These are phyloP conservation scores for Metschnikowia lachancei DNA, from an alignment of 805 yeast genomes.

Conservation along the genomic window DNA sequence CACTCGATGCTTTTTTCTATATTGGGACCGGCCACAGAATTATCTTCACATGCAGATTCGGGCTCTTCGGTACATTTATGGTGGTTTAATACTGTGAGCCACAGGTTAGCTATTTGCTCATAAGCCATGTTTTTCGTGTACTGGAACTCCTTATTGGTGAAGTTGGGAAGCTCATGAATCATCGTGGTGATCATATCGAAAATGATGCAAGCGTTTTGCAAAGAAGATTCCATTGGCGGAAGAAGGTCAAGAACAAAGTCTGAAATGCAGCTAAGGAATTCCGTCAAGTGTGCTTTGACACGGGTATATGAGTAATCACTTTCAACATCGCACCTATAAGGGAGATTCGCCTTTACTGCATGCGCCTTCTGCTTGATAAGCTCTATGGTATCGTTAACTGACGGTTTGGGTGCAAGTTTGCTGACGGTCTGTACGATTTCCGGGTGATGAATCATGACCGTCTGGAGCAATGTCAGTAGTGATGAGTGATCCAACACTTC, in stretches of 20 bases:
- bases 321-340: slow-evolving; percentile 69
- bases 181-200: slow-evolving; percentile 59
- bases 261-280: slow-evolving; percentile 65
- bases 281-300: slow-evolving; percentile 64
- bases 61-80: slow-evolving; percentile 22
- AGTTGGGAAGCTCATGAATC: slow-evolving; percentile 64
- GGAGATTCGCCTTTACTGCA: slow-evolving; percentile 50
- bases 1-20: slow-evolving; percentile 23
- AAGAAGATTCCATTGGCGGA: slow-evolving; percentile 64
- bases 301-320: slow-evolving; percentile 77
- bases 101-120: slow-evolving; percentile 59
- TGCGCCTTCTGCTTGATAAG: slow-evolving; percentile 48
- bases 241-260: slow-evolving; percentile 72
- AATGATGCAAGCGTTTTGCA: slow-evolving; percentile 55
- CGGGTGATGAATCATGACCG: slow-evolving; percentile 59
- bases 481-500: slow-evolving; percentile 63
- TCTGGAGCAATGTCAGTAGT: slow-evolving; percentile 50
- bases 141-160: slow-evolving; percentile 54
- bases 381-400: slow-evolving; percentile 49
- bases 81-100: slow-evolving; percentile 49
- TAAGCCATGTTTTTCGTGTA: slow-evolving; percentile 54
- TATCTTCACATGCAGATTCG: slow-evolving; percentile 9
- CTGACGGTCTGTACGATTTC: slow-evolving; percentile 53
- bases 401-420: slow-evolving; percentile 55
- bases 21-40: slow-evolving; percentile 4